Evolutionary conservation across 306 rosid genomes (phyloP), one percentile per base, ranked within the genome.

Genomic region (Alnus glutinosa): DNA sequence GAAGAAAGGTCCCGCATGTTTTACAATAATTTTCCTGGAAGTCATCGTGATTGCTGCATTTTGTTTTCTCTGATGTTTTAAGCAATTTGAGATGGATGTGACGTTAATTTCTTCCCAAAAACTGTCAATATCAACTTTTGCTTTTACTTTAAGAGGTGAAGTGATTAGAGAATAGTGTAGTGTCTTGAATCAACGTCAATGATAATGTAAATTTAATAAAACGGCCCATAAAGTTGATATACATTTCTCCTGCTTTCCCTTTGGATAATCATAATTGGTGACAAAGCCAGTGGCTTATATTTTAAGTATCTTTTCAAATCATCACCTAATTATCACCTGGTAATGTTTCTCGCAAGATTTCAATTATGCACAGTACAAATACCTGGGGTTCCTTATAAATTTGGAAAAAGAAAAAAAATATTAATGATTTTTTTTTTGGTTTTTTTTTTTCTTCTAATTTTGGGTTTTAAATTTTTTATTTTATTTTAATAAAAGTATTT

Each of bases 121-220:
- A n/a, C 46, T 34, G 72, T 63, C 80, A 50, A 16, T 10, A 19
- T 77, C 74, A 77, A 18, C 16, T 16, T 46, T 54, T 34, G 16
- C 37, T 37, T 73, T 18, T 16, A 9, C 28, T 34, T 18, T 18
- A 4, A n/a, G 59, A 15, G 34, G 50, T 12, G 9, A 54, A 16
- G 1, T 16, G 19, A 23, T 16, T 14, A 4, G 19, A 54, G 19
- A 54, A 51, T 51, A 23, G 28, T 23, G 28, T 16, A 52, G 18
- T 52, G 19, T 54, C 58, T 15, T 54, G 58, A 4, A 12, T 5
- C 7, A 16, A 4, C 7, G 15, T 9, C 7, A 57, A 7, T 13
- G 11, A 57, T 9, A 58, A 23, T 1, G 34, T 8, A 3, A 57
- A 2, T 10, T 2, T 19, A 4, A 58, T 0, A 9, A 19, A 19